phyloP scores from a whole-genome alignment of 2,329 filamentous ascomycete genomes.

The Byssothecium circinans region DNA sequence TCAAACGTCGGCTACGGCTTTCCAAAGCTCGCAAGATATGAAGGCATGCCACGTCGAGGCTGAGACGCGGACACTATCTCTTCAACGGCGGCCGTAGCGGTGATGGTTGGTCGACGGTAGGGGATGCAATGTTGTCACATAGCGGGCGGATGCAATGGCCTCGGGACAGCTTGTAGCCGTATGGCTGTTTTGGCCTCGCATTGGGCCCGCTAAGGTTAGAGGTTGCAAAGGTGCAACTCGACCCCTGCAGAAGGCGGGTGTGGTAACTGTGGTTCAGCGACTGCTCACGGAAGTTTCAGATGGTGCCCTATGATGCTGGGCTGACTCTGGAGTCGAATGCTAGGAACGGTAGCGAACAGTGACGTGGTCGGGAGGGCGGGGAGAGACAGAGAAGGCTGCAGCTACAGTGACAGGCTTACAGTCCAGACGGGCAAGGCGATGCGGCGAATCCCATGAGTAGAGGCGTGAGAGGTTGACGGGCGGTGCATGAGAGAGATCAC shows the following conservation, averaged over 20 bases:
- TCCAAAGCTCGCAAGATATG: background rate
- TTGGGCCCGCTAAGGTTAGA: constrained; percentile 38
- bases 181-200: constrained; percentile 20
- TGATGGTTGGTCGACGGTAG: constrained; percentile 5
- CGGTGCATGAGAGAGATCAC: constrained; percentile 24
- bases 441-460: background rate
- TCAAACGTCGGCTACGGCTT: constrained; percentile 10
- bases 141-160: constrained; percentile 25
- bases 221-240: constrained; percentile 40
- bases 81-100: constrained; percentile 7
- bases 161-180: constrained; percentile 29
- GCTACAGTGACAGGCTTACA: no score
- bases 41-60: background rate
- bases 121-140: constrained; percentile 9
- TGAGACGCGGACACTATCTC: constrained; percentile 2
- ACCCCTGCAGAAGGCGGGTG: constrained; percentile 33
- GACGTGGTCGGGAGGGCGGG: constrained; percentile 1
- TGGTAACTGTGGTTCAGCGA: constrained; percentile 19
- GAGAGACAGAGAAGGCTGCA: background rate
- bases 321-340: constrained; percentile 10
- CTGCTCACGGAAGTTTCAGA: constrained; percentile 34
- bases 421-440: background rate
- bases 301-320: constrained; percentile 28
- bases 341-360: background rate
- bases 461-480: constrained; percentile 1